phyloP scores from a whole-genome alignment of 139 green algal species.

The Nannochloris sp. region DNA sequence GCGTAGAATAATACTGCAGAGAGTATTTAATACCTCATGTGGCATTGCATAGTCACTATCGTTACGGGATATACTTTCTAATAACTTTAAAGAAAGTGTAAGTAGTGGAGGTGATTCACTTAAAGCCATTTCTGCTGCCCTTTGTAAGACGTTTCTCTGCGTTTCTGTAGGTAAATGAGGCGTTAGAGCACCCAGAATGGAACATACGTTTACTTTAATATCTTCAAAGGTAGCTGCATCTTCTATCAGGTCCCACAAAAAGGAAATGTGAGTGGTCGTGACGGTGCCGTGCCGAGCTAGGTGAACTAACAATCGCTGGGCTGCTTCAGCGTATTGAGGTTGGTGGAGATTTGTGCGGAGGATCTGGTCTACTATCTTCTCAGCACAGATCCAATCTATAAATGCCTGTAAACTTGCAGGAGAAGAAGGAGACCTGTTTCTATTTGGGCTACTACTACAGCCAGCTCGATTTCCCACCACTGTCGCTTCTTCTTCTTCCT shows the following conservation, averaged over 20 bases:
- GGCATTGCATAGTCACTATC: conserved; percentile 19
- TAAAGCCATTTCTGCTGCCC: background rate
- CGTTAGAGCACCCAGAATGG: conserved; percentile 63
- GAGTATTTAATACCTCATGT: conserved; percentile 33
- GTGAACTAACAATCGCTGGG: conserved; percentile 50
- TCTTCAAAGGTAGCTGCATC: conserved; percentile 79
- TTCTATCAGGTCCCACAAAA: conserved; percentile 73
- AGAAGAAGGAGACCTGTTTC: background rate
- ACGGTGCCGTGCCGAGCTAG: conserved; percentile 42
- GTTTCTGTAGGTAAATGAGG: conserved; percentile 33
- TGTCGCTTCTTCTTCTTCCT: no score
- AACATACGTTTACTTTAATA: conserved; percentile 73
- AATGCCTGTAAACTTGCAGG: conserved; percentile 18
- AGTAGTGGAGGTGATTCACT: background rate
- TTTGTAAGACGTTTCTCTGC: conserved; percentile 35
- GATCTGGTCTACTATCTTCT: conserved; percentile 60
- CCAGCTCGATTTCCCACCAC: background rate
- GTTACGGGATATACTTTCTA: conserved; percentile 9
- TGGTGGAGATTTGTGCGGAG: conserved; percentile 82
- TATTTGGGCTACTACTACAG: background rate
- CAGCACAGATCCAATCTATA: conserved; percentile 54
- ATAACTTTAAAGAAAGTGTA: background rate
- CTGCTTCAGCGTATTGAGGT: conserved; percentile 76
- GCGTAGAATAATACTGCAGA: conserved; percentile 49
- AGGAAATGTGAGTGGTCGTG: conserved; percentile 58